Base-by-base conservation (phyloP, 768 basidiomycete genomes). In the Imleria badia region DNA sequence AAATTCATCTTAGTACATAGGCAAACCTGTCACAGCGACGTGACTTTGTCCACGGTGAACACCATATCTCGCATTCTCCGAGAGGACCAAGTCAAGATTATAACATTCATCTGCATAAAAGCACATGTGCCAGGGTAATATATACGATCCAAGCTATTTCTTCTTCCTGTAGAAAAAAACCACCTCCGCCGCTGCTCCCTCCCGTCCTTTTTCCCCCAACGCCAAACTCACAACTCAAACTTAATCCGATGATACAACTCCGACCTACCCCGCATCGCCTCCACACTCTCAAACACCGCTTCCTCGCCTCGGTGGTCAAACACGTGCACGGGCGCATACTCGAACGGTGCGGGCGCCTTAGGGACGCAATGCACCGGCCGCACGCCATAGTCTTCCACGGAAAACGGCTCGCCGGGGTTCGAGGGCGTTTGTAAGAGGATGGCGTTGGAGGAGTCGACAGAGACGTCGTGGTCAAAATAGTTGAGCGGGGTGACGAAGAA, bases 381-480 rank as follows among this genome's bases (percentile, higher is more conserved):
- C 43, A 85, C 83, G 6, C 80, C 81, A 59, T 83, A 78, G 58
- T 85, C 81, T 26, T 85, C 78, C 54, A 67, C 77, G 0, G 61
- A 51, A 64, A 74, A 83, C 3, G 72, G 56, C 1, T 71, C 73
- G 10, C 76, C 78, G 0, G 74, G 70, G 11, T 55, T 51, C 19
- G 64, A 50, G 6, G 81, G 80, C 12, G 71, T 62, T 36, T 72
- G 67, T 33, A 83, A 68, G 12, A 83, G 60, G 50, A 85, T 75
- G 19, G 82, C 78, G 47, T 84, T 83, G 54, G 68, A 68, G 15
- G 77, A 76, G 48, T 85, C 83, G 70, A 85, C 76, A 13, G 84
- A 82, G 49, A 83, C 72, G 62, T 87, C 84, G 47, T 75, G 72
- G 63, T 86, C 84, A 66, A 84, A 83, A 73, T 80, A 86, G 67